Evolutionary conservation across 441 rosid genomes (phyloP).

Genomic region (Erodium moschatum): DNA sequence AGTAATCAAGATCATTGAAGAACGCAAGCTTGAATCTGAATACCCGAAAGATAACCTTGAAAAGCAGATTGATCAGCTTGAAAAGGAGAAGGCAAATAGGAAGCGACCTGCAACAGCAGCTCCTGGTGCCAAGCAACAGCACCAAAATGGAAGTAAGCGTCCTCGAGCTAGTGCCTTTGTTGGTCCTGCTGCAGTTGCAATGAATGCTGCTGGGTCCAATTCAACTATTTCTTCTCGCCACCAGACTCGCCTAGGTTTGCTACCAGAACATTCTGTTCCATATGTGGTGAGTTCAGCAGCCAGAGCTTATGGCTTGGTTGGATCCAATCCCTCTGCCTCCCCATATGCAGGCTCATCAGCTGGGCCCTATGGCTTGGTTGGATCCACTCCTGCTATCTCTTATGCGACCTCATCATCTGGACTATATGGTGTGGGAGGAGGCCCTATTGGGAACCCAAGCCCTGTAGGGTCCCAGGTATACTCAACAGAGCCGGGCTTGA

Average conservation of each 20-base stretch:
- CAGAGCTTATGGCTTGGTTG: constrained; percentile 28
- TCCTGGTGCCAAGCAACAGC: constrained; percentile 22
- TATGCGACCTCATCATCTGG: not conserved
- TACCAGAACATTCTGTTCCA: constrained; percentile 17
- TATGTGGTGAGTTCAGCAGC: constrained; percentile 25
- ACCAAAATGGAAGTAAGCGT: constrained; percentile 38
- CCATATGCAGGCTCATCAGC: constrained; percentile 34
- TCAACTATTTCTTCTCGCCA: constrained; percentile 27
- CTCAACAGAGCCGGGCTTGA: constrained; percentile 3
- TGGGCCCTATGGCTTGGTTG: constrained; percentile 12
- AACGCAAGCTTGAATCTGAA: constrained; percentile 41
- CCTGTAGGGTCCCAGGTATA: constrained; percentile 26
- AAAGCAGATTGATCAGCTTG: constrained; percentile 41
- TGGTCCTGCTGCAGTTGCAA: constrained; percentile 25
- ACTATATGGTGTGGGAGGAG: constrained; percentile 33
- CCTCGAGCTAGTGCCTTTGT: constrained; percentile 29
- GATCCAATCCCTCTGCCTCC: constrained; percentile 25
- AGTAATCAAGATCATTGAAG: constrained; percentile 46
- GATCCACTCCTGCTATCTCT: not conserved
- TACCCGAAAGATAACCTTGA: constrained; percentile 32
- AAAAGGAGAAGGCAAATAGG: constrained; percentile 41
- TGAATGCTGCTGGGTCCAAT: constrained; percentile 24
- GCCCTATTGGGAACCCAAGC: constrained; percentile 27
- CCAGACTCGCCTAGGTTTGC: constrained; percentile 24
- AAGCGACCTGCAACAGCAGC: constrained; percentile 26